These are phyloP conservation scores for Plasmopara viticola DNA, from an alignment of 352 stramenopile species.

Conservation along the genomic window DNA sequence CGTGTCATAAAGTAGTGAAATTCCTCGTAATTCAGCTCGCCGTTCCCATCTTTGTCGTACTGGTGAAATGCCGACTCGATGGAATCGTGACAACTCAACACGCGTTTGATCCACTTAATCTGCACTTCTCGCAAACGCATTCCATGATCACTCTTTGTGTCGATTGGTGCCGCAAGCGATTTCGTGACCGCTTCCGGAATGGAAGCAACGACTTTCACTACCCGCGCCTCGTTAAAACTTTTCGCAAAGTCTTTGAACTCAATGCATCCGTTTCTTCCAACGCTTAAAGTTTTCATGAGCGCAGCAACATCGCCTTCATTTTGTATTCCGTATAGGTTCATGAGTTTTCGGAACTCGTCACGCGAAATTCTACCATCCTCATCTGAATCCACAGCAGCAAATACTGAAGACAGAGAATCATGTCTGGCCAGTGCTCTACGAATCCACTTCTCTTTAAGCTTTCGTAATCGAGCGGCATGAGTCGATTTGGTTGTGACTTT, in stretches of 20 bases:
- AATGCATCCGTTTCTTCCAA: conserved; percentile 37
- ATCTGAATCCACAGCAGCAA: conserved; percentile 42
- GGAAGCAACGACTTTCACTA: conserved; percentile 9
- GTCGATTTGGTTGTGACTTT: conserved; percentile 6
- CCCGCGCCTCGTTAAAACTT: conserved; percentile 43
- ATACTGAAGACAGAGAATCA: conserved; percentile 30
- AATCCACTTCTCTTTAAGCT: conserved; percentile 49
- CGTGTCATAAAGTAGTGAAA: conserved; percentile 65
- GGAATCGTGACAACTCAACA: conserved; percentile 47
- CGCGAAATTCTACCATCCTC: conserved; percentile 34
- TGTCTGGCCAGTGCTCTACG: conserved; percentile 25
- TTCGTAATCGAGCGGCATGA: conserved; percentile 20
- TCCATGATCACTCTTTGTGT: conserved; percentile 25
- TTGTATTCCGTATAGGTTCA: conserved; percentile 41
- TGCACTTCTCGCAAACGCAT: conserved; percentile 40
- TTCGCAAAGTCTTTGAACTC: conserved; percentile 61
- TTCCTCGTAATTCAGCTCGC: conserved; percentile 49
- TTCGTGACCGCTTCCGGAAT: conserved; percentile 6
- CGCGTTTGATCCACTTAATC: conserved; percentile 58
- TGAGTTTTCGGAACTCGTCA: conserved; percentile 41
- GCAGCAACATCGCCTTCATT: conserved; percentile 35
- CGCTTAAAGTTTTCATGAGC: conserved; percentile 42
- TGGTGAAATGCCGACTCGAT: conserved; percentile 59
- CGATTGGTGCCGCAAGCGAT: neutral
- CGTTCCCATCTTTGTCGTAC: conserved; percentile 51